Conservation (phyloP, 345 rosid genomes). For the Anastatica hierochuntica region DNA sequence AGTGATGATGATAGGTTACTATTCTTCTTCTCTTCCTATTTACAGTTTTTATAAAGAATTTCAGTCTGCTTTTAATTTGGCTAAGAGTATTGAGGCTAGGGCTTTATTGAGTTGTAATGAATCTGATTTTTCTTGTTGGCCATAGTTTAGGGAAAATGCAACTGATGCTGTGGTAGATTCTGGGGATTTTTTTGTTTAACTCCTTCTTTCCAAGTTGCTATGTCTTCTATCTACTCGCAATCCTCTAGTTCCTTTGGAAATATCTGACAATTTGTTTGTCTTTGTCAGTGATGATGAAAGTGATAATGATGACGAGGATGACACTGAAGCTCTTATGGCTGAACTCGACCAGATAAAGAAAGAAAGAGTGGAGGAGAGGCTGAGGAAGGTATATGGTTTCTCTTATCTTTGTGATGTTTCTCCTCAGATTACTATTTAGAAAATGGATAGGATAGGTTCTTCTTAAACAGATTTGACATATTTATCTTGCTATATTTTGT, state of each 20-base stretch:
- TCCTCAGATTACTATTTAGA: slow-evolving; percentile 3
- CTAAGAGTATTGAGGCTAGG: not conserved
- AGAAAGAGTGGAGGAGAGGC: slow-evolving; percentile 89
- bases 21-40: not conserved
- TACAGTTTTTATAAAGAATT: not conserved
- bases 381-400: slow-evolving; percentile 48
- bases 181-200: no score
- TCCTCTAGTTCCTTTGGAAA: not conserved
- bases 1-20: slow-evolving; percentile 59
- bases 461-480: not conserved
- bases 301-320: slow-evolving; percentile 68
- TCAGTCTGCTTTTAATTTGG: not conserved
- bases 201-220: not conserved
- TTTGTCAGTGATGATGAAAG: slow-evolving; percentile 37
- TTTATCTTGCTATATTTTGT: not conserved
- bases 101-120: not conserved
- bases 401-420: not conserved
- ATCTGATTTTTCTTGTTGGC: no score
- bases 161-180: not conserved
- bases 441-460: not conserved
- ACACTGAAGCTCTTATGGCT: slow-evolving; percentile 83
- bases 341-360: slow-evolving; percentile 95
- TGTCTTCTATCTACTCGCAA: not conserved
- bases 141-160: no score
- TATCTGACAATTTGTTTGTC: not conserved